Percentiles rank a stretch among this genome's conserved stretches.
phyloP scores from a whole-genome alignment of 208 protist genomes.

The Trypanosoma avium region DNA sequence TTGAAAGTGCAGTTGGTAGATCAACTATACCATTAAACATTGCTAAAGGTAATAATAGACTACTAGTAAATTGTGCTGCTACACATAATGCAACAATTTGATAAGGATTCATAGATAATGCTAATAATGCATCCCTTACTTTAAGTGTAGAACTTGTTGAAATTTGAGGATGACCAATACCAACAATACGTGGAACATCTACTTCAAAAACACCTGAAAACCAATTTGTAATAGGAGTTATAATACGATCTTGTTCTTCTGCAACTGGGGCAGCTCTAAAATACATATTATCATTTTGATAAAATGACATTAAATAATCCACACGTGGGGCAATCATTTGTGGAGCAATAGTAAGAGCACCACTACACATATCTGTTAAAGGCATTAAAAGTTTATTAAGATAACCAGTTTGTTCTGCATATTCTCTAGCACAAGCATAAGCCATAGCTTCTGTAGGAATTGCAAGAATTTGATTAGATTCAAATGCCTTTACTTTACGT shows the following conservation, averaged over 20 bases:
- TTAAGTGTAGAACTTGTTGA: constrained; percentile 43
- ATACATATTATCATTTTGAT: constrained; percentile 92
- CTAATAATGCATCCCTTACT: constrained; percentile 72
- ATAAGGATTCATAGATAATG: constrained; percentile 89
- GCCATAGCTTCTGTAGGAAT: constrained; percentile 88
- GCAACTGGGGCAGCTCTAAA: constrained; percentile 79
- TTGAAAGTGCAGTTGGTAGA: constrained; percentile 69
- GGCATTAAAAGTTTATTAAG: constrained; percentile 92
- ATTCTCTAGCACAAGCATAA: constrained; percentile 84
- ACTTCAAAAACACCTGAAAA: constrained; percentile 70
- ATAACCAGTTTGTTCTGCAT: constrained; percentile 77
- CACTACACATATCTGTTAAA: constrained; percentile 88
- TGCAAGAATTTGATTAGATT: constrained; percentile 65
- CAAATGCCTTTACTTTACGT: constrained; percentile 87
- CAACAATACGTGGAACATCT: constrained; percentile 80
- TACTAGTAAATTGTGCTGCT: constrained; percentile 91
- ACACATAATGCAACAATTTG: constrained; percentile 90
- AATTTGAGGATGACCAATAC: constrained; percentile 81
- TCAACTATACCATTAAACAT: constrained; percentile 76
- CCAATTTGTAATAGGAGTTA: constrained; percentile 80
- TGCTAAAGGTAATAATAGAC: constrained; percentile 85
- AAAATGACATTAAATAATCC: constrained; percentile 92
- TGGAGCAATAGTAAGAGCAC: constrained; percentile 78
- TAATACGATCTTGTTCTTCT: constrained; percentile 69
- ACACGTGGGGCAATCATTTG: constrained; percentile 87